A percentile compares a stretch with the other conserved stretches of the same genome.
Evolutionary conservation across 2,329 filamentous ascomycete species (phyloP).

Genomic region (Zopfia rhizophila): DNA sequence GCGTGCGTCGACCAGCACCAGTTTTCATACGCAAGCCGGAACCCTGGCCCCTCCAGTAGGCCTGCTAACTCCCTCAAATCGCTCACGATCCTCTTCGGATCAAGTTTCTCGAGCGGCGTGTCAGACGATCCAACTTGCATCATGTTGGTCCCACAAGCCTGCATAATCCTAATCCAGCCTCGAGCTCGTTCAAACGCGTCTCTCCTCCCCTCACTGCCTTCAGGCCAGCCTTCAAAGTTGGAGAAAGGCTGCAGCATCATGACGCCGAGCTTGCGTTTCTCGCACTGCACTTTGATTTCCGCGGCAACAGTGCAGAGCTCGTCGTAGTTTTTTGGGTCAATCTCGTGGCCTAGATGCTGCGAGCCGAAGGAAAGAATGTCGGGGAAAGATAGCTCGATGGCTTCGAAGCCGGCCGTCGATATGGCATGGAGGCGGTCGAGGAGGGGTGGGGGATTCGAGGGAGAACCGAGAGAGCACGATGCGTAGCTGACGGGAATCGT

Average conservation of each 20-base stretch:
- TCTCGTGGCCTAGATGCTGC: constrained; percentile 60
- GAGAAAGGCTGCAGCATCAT: constrained; percentile 80
- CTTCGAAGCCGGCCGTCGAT: constrained; percentile 71
- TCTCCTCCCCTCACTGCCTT: constrained; percentile 65
- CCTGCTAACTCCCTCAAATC: constrained; percentile 73
- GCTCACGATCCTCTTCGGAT: constrained; percentile 63
- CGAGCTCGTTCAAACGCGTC: constrained; percentile 71
- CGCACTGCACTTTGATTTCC: constrained; percentile 66
- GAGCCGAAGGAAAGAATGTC: constrained; percentile 74
- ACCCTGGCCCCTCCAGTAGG: constrained; percentile 65
- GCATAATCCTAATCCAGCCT: constrained; percentile 78
- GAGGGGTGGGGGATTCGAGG: constrained; percentile 58
- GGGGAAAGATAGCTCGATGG: constrained; percentile 78
- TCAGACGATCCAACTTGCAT: constrained; percentile 75
- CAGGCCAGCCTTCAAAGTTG: constrained; percentile 80
- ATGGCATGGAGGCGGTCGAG: constrained; percentile 71
- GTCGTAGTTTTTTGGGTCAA: constrained; percentile 69
- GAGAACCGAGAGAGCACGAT: constrained; percentile 64
- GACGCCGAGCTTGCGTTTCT: constrained; percentile 66
- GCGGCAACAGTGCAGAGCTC: constrained; percentile 65
- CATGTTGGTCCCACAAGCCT: constrained; percentile 74
- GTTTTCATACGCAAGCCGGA: constrained; percentile 79
- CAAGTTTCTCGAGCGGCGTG: constrained; percentile 64
- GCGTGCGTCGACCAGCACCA: constrained; percentile 83
- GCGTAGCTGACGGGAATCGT: constrained; percentile 65